These are phyloP conservation scores for Penicillium glabrum DNA, from an alignment of 2,329 filamentous ascomycete species.

Conservation along the genomic window DNA sequence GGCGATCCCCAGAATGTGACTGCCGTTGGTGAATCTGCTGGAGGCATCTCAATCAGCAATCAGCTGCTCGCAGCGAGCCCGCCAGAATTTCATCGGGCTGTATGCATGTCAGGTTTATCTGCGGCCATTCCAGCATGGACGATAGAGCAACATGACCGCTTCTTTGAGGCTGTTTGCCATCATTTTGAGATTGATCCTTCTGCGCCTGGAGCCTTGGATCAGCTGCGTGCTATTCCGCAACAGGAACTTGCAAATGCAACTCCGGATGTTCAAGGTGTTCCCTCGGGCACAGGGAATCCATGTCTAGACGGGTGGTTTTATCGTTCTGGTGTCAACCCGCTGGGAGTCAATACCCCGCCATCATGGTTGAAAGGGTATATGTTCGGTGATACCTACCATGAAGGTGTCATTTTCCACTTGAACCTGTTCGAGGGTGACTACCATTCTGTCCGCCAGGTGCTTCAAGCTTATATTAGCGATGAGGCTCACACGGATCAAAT, in stretches of 20 bases:
- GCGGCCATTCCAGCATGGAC: slow-evolving; percentile 23
- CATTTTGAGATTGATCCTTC: slow-evolving; percentile 21
- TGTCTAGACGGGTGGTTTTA: slow-evolving; percentile 30
- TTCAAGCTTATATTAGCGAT: slow-evolving; percentile 11
- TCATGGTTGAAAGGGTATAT: slow-evolving; percentile 23
- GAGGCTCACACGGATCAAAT: slow-evolving; percentile 15
- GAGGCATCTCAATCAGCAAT: slow-evolving; percentile 28
- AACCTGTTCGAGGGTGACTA: slow-evolving; percentile 22
- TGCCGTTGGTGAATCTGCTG: slow-evolving; percentile 29
- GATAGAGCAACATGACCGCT: slow-evolving; percentile 22
- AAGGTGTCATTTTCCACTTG: slow-evolving; percentile 28
- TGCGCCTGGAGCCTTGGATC: slow-evolving; percentile 13
- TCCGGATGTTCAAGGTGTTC: slow-evolving; percentile 20
- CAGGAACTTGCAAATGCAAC: slow-evolving; percentile 26
- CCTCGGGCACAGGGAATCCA: slow-evolving; percentile 25
- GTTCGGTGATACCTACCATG: slow-evolving; percentile 28
- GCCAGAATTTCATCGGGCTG: slow-evolving; percentile 22
- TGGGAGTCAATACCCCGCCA: slow-evolving; percentile 16
- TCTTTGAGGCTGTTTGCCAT: slow-evolving; percentile 19
- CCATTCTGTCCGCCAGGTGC: slow-evolving; percentile 9
- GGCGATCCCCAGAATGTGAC: slow-evolving; percentile 35
- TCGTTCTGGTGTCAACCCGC: slow-evolving; percentile 7
- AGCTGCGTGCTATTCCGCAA: slow-evolving; percentile 21
- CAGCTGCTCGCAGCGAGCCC: slow-evolving; percentile 21
- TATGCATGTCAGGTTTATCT: slow-evolving; percentile 26